A percentile compares a stretch with the other conserved stretches of the same genome.
These are phyloP conservation scores for Penicillium steckii DNA, from an alignment of 495 filamentous ascomycete genomes.

Conservation along the genomic window DNA sequence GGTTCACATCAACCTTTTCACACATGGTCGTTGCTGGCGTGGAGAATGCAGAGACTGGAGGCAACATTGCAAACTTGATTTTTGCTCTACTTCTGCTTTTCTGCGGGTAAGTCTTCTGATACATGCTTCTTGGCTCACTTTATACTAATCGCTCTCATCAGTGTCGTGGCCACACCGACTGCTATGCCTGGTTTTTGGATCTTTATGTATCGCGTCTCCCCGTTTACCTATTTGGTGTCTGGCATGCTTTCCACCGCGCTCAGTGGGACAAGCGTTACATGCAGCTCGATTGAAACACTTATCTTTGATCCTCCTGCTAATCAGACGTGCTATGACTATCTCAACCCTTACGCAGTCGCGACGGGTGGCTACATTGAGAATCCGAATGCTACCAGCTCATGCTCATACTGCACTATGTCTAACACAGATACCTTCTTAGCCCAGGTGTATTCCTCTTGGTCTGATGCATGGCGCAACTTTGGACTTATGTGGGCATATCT, in stretches of 20 bases:
- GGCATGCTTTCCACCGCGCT: slow-evolving; percentile 54
- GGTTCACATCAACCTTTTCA: slow-evolving; percentile 53
- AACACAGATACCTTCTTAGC: slow-evolving; percentile 59
- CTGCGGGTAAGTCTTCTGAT: slow-evolving; percentile 22
- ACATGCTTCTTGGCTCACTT: background rate
- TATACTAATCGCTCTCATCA: background rate
- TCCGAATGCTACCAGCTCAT: slow-evolving; percentile 45
- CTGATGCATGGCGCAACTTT: slow-evolving; percentile 61
- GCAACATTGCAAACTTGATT: slow-evolving; percentile 49
- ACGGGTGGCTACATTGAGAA: slow-evolving; percentile 54
- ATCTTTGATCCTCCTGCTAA: slow-evolving; percentile 44
- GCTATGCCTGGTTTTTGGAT: slow-evolving; percentile 66
- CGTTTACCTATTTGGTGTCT: slow-evolving; percentile 60
- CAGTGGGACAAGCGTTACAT: slow-evolving; percentile 50
- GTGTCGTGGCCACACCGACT: slow-evolving; percentile 55
- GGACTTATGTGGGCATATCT: slow-evolving; percentile 58
- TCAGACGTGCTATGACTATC: slow-evolving; percentile 52
- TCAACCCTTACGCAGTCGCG: slow-evolving; percentile 33
- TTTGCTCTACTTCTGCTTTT: slow-evolving; percentile 53
- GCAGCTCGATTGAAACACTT: slow-evolving; percentile 51
- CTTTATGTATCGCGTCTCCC: slow-evolving; percentile 67
- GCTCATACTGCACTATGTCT: slow-evolving; percentile 55
- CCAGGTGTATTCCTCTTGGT: slow-evolving; percentile 39
- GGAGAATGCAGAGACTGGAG: slow-evolving; percentile 48
- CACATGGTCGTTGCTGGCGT: slow-evolving; percentile 53